Evolutionary conservation across 495 filamentous ascomycete species (phyloP).

Genomic region (Physcia stellaris): DNA sequence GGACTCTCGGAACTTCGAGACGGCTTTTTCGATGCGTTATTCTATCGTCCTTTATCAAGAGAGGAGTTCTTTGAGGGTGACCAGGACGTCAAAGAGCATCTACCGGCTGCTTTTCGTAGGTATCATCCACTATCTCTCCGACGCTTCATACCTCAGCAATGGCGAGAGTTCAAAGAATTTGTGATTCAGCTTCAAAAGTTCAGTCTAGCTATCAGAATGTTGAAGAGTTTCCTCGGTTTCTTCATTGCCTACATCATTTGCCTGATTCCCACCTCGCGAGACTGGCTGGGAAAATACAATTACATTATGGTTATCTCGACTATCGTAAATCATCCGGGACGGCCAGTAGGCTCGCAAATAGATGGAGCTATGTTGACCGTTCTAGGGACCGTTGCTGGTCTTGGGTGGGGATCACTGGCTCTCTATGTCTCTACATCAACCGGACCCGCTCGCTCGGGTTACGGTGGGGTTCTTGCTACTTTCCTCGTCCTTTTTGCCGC

Average conservation of each 20-base stretch:
- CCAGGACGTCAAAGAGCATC: conserved; percentile 23
- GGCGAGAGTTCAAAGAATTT: conserved; percentile 23
- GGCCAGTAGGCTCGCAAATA: conserved; percentile 39
- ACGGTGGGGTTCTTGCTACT: conserved; percentile 37
- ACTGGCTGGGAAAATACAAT: conserved; percentile 35
- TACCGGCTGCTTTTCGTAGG: conserved; percentile 25
- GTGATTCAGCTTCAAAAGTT: conserved; percentile 24
- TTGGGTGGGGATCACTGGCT: conserved; percentile 40
- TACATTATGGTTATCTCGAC: conserved; percentile 40
- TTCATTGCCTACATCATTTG: conserved; percentile 40
- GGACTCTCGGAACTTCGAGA: conserved; percentile 40
- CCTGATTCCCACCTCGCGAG: conserved; percentile 28
- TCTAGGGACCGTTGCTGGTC: conserved; percentile 38
- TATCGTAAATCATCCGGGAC: conserved; percentile 39
- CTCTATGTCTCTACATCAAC: conserved; percentile 38
- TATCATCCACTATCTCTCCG: conserved; percentile 27
- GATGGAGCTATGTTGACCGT: conserved; percentile 39
- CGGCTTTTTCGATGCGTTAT: conserved; percentile 46
- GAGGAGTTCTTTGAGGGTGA: conserved; percentile 18
- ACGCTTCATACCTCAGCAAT: conserved; percentile 32
- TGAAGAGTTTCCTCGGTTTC: conserved; percentile 39
- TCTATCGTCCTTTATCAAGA: conserved; percentile 29
- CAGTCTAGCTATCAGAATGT: conserved; percentile 32
- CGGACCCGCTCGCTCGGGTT: conserved; percentile 25
- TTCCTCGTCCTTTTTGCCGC: conserved; percentile 40